These are phyloP conservation scores for Serendipita sp. DNA, from an alignment of 768 basidiomycete genomes.

Conservation along the genomic window DNA sequence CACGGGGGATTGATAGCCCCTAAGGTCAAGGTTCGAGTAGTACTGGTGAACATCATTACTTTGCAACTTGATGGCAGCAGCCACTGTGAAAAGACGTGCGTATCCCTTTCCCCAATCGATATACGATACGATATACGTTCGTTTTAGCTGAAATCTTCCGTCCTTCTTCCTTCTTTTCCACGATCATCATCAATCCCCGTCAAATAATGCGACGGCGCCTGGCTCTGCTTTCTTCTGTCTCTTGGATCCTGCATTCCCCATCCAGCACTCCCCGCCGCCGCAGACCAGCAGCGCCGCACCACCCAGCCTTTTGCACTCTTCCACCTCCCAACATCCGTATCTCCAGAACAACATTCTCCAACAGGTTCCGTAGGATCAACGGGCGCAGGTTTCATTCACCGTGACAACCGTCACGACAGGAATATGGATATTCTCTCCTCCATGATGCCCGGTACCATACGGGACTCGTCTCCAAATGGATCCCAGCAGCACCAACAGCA, in stretches of 20 bases:
- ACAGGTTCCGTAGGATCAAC: not conserved
- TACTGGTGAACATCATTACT: too few species aligned
- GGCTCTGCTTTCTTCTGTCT: not conserved
- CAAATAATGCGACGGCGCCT: too few species aligned
- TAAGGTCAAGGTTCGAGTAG: too few species aligned
- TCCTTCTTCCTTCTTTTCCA: too few species aligned
- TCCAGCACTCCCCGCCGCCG: not conserved
- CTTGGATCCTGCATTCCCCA: not conserved
- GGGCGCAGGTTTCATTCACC: not conserved
- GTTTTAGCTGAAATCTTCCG: too few species aligned
- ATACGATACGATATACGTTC: too few species aligned
- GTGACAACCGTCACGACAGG: not conserved
- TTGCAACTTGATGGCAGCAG: too few species aligned
- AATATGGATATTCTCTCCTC: not conserved
- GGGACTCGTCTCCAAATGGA: not conserved
- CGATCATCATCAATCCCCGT: too few species aligned
- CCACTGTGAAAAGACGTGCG: too few species aligned
- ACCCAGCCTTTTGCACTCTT: not conserved
- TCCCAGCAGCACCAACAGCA: not conserved
- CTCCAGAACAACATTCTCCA: conserved; percentile 1
- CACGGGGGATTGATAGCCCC: too few species aligned
- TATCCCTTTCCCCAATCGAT: too few species aligned
- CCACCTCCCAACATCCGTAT: not conserved
- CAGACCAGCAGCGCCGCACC: not conserved
- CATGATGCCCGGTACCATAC: not conserved